phyloP scores from a whole-genome alignment of 139 green algal genomes.

The Chlorella sp. region DNA sequence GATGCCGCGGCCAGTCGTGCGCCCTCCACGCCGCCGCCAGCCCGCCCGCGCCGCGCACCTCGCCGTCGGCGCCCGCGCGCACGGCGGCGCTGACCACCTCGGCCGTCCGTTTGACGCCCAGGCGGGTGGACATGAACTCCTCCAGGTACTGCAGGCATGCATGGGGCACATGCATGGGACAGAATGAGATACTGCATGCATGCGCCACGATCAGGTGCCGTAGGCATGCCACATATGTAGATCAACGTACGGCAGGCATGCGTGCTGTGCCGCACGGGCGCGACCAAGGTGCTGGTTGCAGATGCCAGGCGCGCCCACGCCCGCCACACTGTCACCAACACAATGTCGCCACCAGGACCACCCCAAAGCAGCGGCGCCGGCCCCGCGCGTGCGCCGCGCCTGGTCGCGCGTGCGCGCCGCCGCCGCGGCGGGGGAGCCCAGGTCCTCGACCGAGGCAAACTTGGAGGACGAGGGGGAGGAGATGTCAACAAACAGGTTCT shows the following conservation, averaged over 20 bases:
- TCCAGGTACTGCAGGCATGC: constrained; percentile 69
- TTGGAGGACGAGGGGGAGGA: constrained; percentile 82
- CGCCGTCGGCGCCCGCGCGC: constrained; percentile 45
- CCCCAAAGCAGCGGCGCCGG: background rate
- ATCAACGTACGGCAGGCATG: no score
- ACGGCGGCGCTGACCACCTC: constrained; percentile 46
- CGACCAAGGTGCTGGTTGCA: no score
- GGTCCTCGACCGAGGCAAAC: constrained; percentile 73
- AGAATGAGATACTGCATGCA: background rate
- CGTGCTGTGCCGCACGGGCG: no score
- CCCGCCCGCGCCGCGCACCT: no score
- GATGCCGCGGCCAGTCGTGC: no score
- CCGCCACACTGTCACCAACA: no score
- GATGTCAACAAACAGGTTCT: constrained; percentile 94
- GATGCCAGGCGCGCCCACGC: no score
- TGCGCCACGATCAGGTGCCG: no score
- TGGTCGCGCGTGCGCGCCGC: constrained; percentile 61
- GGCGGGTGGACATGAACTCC: constrained; percentile 96
- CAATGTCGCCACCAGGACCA: no score
- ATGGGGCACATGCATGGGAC: background rate
- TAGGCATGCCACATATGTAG: no score
- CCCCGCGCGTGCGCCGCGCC: background rate
- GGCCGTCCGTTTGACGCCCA: constrained; percentile 72
- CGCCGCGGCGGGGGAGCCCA: constrained; percentile 81
- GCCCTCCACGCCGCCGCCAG: no score